Evolutionary conservation across 2,329 filamentous ascomycete genomes (phyloP).

Genomic region (Fusarium napiforme): DNA sequence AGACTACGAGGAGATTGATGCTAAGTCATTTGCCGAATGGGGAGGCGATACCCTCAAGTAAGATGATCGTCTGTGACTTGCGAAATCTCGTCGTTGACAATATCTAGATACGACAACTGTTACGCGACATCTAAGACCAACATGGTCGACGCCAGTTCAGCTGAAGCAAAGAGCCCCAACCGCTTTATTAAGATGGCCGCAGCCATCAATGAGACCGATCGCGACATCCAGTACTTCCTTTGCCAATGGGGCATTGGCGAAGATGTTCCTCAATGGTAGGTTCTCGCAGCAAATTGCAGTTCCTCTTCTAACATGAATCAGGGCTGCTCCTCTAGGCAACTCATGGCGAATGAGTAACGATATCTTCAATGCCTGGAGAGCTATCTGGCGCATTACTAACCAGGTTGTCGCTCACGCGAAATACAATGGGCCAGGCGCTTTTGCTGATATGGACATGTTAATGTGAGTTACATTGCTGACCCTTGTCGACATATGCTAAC

Average conservation of each 20-base stretch:
- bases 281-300: fast-evolving
- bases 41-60: slow-evolving; percentile 64
- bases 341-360: slow-evolving; percentile 65
- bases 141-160: slow-evolving; percentile 55
- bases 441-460: slow-evolving; percentile 65
- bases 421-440: slow-evolving; percentile 58
- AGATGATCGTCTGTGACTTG: slow-evolving; percentile 49
- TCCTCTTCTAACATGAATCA: not conserved
- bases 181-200: slow-evolving; percentile 60
- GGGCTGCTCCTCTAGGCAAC: slow-evolving; percentile 58
- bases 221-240: slow-evolving; percentile 59
- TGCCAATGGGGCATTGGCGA: slow-evolving; percentile 65
- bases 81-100: too few relatives aligned
- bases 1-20: slow-evolving; percentile 57
- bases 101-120: slow-evolving; percentile 59
- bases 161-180: slow-evolving; percentile 52
- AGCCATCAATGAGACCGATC: slow-evolving; percentile 52
- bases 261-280: slow-evolving; percentile 58
- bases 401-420: slow-evolving; percentile 60
- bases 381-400: slow-evolving; percentile 63
- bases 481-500: not conserved
- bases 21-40: slow-evolving; percentile 55
- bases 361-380: slow-evolving; percentile 62
- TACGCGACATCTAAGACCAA: slow-evolving; percentile 56
- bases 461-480: slow-evolving; percentile 46